Evolutionary conservation across 106 monocot species (phyloP).

Genomic region (Platanthera zijinensis): DNA sequence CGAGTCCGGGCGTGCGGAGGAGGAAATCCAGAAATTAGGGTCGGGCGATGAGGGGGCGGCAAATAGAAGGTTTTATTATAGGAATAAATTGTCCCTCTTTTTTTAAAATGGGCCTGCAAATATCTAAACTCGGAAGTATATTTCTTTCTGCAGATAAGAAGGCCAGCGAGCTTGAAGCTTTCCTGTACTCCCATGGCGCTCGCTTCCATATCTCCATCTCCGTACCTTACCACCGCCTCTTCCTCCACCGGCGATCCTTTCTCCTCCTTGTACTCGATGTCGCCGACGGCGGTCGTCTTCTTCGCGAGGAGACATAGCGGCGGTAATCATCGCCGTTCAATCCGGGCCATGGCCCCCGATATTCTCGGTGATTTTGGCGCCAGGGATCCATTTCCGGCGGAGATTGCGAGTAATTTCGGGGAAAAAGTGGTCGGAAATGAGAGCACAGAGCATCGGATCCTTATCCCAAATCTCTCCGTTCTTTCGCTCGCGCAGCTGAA

Average conservation of each 20-base stretch:
- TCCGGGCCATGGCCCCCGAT: slow-evolving; percentile 21
- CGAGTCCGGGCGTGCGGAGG: too few species aligned
- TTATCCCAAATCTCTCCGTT: slow-evolving; percentile 65
- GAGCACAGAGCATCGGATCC: slow-evolving; percentile 71
- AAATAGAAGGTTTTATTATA: too few species aligned
- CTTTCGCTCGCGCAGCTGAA: slow-evolving; percentile 53
- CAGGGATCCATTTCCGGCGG: slow-evolving; percentile 73
- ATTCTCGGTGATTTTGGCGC: slow-evolving; percentile 83
- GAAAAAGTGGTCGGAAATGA: slow-evolving; percentile 53
- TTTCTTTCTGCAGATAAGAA: not conserved
- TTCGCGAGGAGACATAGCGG: not conserved
- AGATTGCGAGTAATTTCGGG: slow-evolving; percentile 74
- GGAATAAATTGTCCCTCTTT: too few species aligned
- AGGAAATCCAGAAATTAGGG: too few species aligned
- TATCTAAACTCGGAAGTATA: too few species aligned
- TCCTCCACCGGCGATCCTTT: not conserved
- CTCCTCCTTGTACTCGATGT: not conserved
- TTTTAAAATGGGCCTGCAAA: too few species aligned
- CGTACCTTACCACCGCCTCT: not conserved
- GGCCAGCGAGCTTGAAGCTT: not conserved
- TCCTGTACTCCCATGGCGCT: slow-evolving; percentile 8
- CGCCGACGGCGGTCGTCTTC: not conserved
- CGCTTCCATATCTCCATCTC: slow-evolving; percentile 5
- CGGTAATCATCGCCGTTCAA: not conserved
- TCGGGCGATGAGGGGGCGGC: too few species aligned